Evolutionary conservation across 78 protist genomes (phyloP), one percentile per base, ranked within the genome.

Genomic region (Dictyostelium firmibasis): DNA sequence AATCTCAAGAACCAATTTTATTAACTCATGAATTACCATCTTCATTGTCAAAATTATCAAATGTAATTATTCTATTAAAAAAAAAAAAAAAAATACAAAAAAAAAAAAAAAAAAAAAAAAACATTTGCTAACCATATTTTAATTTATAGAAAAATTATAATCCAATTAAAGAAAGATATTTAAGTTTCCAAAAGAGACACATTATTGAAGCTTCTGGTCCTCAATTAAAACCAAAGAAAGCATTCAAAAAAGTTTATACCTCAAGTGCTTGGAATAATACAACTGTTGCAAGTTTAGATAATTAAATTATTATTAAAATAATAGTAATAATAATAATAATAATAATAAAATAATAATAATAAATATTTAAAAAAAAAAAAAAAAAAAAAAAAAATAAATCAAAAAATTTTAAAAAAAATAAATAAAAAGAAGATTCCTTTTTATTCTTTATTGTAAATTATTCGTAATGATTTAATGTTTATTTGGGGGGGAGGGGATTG

Each of bases 181-280:
- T 27, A 14, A 87, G 67, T 78, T 74, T 87, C 13, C 93, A 87
- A 87, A 76, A 87, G 85, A 87, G 93, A 87, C 64, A 62, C 31
- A 25, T 87, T 43, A 81, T 87, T 50, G 92, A 86, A 57, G 84
- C 62, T 33, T n/a, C 36, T n/a, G 92, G 92, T 57, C 74, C 79
- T 14, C 69, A 81, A 86, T 43, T 27, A 20, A 76, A 38, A 76
- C 33, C 53, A 76, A 76, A 35, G 25, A 41, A 38, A 76, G 35
- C 82, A 2, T 13, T 4, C 20, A 31, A 20, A 23, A 76, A 76
- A 76, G 53, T 76, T 38, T 76, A 76, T 29, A 76, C 82, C 6
- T 76, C 82, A 76, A 76, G 38, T 41, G 6, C 44, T 13, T 76
- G 82, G 82, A 76, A 76, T 38, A 76, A 76, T 76, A 76, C 82